These are phyloP conservation scores for Hordeum vulgare DNA, from an alignment of 176 grass and related monocot species.

Conservation along the genomic window DNA sequence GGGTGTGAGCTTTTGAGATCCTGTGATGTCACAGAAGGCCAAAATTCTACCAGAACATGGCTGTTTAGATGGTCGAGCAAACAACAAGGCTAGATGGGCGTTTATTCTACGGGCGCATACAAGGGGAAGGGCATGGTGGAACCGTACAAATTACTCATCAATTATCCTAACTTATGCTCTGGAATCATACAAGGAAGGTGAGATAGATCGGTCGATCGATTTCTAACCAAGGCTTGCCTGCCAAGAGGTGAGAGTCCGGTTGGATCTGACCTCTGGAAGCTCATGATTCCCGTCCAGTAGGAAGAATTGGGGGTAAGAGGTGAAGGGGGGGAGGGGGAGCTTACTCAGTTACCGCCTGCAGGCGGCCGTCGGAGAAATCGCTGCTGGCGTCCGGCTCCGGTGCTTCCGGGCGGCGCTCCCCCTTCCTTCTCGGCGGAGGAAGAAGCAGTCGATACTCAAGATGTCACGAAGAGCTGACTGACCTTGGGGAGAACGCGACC, in stretches of 20 bases:
- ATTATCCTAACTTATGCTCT: background rate
- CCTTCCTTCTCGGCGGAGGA: background rate
- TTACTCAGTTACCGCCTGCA: background rate
- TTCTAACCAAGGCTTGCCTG: background rate
- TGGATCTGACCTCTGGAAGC: slow-evolving; percentile 19
- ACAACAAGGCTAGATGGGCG: background rate
- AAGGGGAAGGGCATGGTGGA: background rate
- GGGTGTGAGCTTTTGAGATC: background rate
- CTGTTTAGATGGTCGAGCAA: background rate
- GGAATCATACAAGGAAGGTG: background rate
- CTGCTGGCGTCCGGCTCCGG: background rate
- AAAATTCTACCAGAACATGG: background rate
- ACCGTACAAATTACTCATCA: background rate
- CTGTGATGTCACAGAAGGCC: background rate
- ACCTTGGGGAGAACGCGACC: background rate
- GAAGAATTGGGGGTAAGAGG: background rate
- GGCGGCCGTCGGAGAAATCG: background rate
- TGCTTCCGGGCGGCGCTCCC: slow-evolving; percentile 6
- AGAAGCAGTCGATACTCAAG: background rate
- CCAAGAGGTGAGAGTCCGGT: background rate
- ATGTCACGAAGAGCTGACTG: background rate
- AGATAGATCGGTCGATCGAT: background rate
- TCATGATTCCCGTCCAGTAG: background rate
- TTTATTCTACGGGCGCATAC: background rate
- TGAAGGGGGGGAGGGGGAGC: background rate